Evolutionary conservation across 768 basidiomycete species (phyloP).

Genomic region (Collybia nuda): DNA sequence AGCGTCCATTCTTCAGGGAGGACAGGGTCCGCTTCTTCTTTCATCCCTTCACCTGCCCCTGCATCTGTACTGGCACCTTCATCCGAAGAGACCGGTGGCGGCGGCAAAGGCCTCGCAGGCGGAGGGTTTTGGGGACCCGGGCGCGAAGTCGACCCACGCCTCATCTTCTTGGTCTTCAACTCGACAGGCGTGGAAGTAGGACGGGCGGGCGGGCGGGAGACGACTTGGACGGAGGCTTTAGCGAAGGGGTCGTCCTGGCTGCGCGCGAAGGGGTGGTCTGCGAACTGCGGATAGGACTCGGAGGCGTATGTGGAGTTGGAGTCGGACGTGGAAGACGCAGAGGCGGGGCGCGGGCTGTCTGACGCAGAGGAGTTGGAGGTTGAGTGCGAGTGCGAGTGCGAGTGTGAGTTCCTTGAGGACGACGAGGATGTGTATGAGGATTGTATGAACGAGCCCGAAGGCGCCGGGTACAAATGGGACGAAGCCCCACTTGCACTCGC

Average conservation of each 20-base stretch:
- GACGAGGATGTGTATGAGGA: too few relatives aligned
- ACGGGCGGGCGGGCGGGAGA: conserved; percentile 9
- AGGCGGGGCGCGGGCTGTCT: conserved; percentile 17
- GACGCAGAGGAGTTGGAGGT: too few relatives aligned
- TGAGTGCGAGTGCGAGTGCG: neutral
- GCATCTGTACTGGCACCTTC: neutral
- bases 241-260: conserved; percentile 21
- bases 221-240: conserved; percentile 21
- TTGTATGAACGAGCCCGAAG: too few relatives aligned
- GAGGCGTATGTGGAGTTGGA: neutral
- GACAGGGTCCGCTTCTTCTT: too few relatives aligned
- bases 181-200: neutral
- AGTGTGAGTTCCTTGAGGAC: too few relatives aligned
- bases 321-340: neutral
- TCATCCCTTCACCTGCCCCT: too few relatives aligned
- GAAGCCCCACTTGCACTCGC: too few relatives aligned
- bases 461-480: too few relatives aligned
- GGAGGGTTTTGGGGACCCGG: neutral
- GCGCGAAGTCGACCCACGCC: neutral
- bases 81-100: neutral
- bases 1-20: neutral
- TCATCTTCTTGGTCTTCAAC: too few relatives aligned
- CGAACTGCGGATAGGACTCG: conserved; percentile 6
- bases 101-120: neutral
- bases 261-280: conserved; percentile 13